phyloP scores from a whole-genome alignment of 176 grass and related monocot genomes.

The Triticum timopheevii region DNA sequence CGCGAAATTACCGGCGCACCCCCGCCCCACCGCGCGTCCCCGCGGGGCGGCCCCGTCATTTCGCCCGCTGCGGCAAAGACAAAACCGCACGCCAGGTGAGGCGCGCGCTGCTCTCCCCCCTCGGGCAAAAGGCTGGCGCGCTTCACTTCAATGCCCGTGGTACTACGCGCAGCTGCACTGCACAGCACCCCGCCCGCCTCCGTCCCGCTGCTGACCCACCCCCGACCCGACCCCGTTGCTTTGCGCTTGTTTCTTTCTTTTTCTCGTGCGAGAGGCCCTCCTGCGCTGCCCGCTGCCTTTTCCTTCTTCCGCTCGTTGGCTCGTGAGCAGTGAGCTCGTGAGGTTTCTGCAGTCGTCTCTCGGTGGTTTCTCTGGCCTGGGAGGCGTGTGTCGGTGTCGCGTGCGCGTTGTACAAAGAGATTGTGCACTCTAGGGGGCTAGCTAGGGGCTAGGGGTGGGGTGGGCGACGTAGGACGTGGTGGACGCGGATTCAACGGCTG shows the following conservation, averaged over 20 bases:
- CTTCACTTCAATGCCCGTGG: neutral
- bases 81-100: constrained; percentile 6
- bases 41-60: neutral
- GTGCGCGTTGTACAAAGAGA: neutral
- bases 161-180: neutral
- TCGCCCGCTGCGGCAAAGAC: neutral
- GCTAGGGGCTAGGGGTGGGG: neutral
- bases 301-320: neutral
- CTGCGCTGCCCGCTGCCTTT: neutral
- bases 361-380: too few species aligned
- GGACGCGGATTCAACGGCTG: neutral
- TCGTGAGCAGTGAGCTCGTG: neutral
- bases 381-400: too few species aligned
- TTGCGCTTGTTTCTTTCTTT: neutral
- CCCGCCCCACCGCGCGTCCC: neutral
- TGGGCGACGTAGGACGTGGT: too few species aligned
- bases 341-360: neutral
- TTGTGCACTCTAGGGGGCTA: neutral
- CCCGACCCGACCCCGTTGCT: neutral
- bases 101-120: neutral
- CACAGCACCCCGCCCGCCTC: too few species aligned
- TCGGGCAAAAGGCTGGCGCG: neutral
- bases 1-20: neutral
- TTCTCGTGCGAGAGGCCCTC: neutral
- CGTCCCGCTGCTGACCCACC: too few species aligned